These are phyloP conservation scores for Casuarina equisetifolia DNA, from an alignment of 306 rosid genomes.

Conservation along the genomic window DNA sequence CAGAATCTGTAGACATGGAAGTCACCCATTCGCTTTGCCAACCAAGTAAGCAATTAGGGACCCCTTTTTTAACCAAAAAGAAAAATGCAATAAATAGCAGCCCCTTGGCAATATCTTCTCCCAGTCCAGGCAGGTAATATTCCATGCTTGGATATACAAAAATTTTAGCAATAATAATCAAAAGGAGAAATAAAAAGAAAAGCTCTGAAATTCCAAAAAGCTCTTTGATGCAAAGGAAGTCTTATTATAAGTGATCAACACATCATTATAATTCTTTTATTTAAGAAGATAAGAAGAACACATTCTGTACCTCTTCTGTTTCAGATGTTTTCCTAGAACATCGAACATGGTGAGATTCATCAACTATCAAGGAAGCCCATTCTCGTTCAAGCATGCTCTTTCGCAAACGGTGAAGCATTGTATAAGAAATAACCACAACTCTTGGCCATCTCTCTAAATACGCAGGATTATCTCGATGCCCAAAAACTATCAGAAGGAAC, in stretches of 20 bases:
- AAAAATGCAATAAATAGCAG: not conserved
- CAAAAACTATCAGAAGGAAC: constrained; percentile 64
- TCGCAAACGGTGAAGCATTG: constrained; percentile 84
- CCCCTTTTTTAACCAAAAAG: too few relatives aligned
- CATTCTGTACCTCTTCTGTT: constrained; percentile 69
- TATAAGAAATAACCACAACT: constrained; percentile 88
- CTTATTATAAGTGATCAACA: not conserved
- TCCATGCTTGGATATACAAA: not conserved
- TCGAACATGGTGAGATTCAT: constrained; percentile 93
- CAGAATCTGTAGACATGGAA: not conserved
- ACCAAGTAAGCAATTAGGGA: not conserved
- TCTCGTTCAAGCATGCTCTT: constrained; percentile 77
- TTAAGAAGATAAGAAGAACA: constrained; percentile 4
- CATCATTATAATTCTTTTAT: not conserved
- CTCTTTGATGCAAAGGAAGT: not conserved
- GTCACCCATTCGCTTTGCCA: not conserved
- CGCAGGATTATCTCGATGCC: constrained; percentile 82
- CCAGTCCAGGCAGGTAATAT: not conserved
- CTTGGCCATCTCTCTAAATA: constrained; percentile 64
- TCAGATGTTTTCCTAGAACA: constrained; percentile 76
- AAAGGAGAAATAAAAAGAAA: constrained; percentile 6
- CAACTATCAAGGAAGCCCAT: constrained; percentile 86
- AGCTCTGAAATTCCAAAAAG: not conserved
- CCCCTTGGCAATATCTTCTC: not conserved
- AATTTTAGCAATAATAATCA: not conserved